Percentiles rank a stretch among this genome's conserved stretches.
These are phyloP conservation scores for Monilinia fructicola DNA, from an alignment of 2,329 filamentous ascomycete genomes.

Conservation along the genomic window DNA sequence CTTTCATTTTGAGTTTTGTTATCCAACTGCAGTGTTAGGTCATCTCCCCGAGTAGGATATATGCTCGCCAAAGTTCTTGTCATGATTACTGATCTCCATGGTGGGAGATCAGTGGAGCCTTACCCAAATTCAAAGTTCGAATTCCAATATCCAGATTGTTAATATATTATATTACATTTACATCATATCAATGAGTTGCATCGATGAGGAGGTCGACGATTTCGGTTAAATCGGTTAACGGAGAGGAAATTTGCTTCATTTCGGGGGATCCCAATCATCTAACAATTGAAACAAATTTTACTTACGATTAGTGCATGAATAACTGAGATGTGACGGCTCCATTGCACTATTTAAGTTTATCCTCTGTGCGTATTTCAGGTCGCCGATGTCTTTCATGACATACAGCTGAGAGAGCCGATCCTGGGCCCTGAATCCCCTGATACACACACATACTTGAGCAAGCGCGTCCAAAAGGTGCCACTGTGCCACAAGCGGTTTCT, in stretches of 20 bases:
- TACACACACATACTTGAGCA: conserved; percentile 9
- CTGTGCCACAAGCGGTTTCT: not conserved
- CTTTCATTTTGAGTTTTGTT: conserved; percentile 9
- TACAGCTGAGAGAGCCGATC: not conserved
- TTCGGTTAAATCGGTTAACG: not conserved
- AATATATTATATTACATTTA: too few relatives aligned
- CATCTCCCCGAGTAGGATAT: not conserved
- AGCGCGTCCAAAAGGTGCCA: not conserved
- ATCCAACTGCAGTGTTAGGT: not conserved
- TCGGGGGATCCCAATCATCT: not conserved
- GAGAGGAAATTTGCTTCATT: not conserved
- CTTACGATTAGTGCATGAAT: not conserved
- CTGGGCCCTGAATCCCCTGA: not conserved
- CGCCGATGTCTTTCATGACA: not conserved
- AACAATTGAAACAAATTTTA: conserved; percentile 3
- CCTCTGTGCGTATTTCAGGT: not conserved
- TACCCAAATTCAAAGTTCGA: not conserved
- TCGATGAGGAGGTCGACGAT: not conserved
- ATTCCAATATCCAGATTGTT: not conserved
- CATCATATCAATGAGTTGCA: not conserved
- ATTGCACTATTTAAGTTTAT: not conserved
- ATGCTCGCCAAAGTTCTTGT: not conserved
- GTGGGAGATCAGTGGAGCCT: conserved; percentile 15
- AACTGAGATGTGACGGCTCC: not conserved
- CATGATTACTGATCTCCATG: conserved; percentile 15